Evolutionary conservation across 2,329 filamentous ascomycete species (phyloP).

Genomic region (Venturia oleaginea): DNA sequence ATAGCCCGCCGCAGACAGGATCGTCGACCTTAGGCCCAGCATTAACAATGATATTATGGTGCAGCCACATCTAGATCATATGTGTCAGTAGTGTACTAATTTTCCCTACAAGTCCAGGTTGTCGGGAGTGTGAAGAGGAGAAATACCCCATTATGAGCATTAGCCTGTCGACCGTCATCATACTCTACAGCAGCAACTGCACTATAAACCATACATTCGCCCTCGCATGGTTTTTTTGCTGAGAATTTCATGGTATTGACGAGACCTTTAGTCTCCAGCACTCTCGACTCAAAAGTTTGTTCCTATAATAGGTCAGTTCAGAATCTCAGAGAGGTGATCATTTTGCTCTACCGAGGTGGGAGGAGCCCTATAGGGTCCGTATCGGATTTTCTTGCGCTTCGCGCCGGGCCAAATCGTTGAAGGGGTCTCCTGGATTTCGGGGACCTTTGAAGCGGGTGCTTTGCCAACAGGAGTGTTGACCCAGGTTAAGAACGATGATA

Average conservation of each 20-base stretch:
- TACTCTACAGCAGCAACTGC: constrained; percentile 9
- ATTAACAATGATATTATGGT: neutral
- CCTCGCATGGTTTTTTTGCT: constrained; percentile 10
- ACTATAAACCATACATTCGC: constrained; percentile 6
- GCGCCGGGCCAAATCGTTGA: neutral
- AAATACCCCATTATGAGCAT: constrained; percentile 1
- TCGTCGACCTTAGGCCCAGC: neutral
- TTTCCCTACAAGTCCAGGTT: too few species aligned
- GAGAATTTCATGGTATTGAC: neutral
- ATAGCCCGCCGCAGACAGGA: neutral
- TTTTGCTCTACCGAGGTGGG: neutral
- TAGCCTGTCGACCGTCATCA: constrained; percentile 1
- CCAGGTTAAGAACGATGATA: too few species aligned
- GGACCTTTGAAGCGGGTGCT: neutral
- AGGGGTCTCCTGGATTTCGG: neutral
- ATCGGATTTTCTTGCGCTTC: constrained; percentile 5
- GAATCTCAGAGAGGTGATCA: too few species aligned
- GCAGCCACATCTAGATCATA: too few species aligned
- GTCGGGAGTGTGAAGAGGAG: too few species aligned
- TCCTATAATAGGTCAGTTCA: too few species aligned
- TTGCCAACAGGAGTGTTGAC: too few species aligned
- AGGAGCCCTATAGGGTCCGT: constrained; percentile 11
- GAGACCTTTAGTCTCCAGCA: neutral
- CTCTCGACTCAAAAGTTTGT: neutral
- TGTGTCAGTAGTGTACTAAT: too few species aligned